A percentile compares a stretch with the other conserved stretches of the same genome.
Conservation (phyloP, 352 stramenopile genomes). For the Phytophthora chlamydospora region DNA sequence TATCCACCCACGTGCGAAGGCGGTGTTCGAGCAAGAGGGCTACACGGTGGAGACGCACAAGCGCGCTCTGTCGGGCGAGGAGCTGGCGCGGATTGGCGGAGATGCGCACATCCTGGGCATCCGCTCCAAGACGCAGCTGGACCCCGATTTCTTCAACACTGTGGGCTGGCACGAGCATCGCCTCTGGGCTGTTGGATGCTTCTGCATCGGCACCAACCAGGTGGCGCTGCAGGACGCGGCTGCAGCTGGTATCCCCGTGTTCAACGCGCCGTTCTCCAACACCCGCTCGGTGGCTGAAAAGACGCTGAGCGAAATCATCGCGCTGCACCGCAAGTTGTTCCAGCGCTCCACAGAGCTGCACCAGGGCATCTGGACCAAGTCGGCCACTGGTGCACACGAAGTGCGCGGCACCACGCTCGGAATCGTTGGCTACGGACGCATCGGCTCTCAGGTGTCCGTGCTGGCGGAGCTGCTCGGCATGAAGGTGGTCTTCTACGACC, state of each 20-base stretch:
- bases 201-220: conserved; percentile 88
- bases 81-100: conserved; percentile 74
- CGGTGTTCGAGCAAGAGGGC: conserved; percentile 81
- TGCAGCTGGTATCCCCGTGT: conserved; percentile 73
- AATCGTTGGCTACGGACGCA: conserved; percentile 84
- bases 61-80: conserved; percentile 68
- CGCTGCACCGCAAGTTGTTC: conserved; percentile 85
- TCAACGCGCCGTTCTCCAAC: conserved; percentile 89
- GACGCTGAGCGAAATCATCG: conserved; percentile 83
- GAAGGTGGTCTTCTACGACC: conserved; percentile 95
- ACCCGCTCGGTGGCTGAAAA: conserved; percentile 87
- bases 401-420: conserved; percentile 83
- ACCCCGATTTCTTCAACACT: conserved; percentile 77
- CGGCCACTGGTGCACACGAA: conserved; percentile 76
- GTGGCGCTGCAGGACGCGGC: conserved; percentile 69
- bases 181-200: conserved; percentile 81
- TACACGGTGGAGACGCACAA: conserved; percentile 85
- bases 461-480: conserved; percentile 91
- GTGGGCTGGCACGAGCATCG: conserved; percentile 82
- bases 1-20: conserved; percentile 77
- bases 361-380: conserved; percentile 82
- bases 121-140: conserved; percentile 83
- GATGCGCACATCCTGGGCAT: conserved; percentile 84
- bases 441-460: conserved; percentile 84
- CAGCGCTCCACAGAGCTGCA: conserved; percentile 79